phyloP scores from a whole-genome alignment of 2,329 filamentous ascomycete genomes.

The Penicillium sclerotigenum region DNA sequence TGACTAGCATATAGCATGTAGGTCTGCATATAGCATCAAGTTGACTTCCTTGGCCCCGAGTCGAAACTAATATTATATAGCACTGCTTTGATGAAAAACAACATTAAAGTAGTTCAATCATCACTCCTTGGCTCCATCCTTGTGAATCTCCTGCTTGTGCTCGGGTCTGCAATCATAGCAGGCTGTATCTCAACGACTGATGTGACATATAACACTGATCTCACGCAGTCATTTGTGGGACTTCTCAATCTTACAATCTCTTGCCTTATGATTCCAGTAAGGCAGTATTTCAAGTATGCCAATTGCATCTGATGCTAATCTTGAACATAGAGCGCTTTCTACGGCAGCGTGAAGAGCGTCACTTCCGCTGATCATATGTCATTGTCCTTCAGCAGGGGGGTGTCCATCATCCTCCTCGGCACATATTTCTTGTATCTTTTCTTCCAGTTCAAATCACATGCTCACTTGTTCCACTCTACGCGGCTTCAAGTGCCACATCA shows the following conservation, averaged over 20 bases:
- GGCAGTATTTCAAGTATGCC: slow-evolving; percentile 25
- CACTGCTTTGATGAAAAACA: slow-evolving; percentile 48
- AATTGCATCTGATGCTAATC: slow-evolving; percentile 28
- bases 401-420: background rate
- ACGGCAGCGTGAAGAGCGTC: slow-evolving; percentile 72
- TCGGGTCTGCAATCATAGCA: slow-evolving; percentile 82
- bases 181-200: slow-evolving; percentile 79
- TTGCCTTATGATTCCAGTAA: slow-evolving; percentile 76
- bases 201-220: slow-evolving; percentile 88
- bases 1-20: background rate
- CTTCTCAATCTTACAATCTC: slow-evolving; percentile 82
- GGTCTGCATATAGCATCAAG: background rate
- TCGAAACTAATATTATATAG: background rate
- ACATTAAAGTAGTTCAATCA: slow-evolving; percentile 85
- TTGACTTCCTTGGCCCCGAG: slow-evolving; percentile 32
- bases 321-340: slow-evolving; percentile 65
- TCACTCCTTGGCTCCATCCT: slow-evolving; percentile 82
- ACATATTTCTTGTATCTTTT: slow-evolving; percentile 7
- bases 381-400: slow-evolving; percentile 72
- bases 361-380: slow-evolving; percentile 56
- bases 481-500: background rate
- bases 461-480: background rate
- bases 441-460: slow-evolving; percentile 17
- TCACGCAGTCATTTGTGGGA: slow-evolving; percentile 90
- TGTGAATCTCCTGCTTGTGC: slow-evolving; percentile 77